Percentiles rank a stretch among this genome's conserved stretches.
Evolutionary conservation across 2,329 filamentous ascomycete species (phyloP).

Genomic region (Colletotrichum cordylinicola): DNA sequence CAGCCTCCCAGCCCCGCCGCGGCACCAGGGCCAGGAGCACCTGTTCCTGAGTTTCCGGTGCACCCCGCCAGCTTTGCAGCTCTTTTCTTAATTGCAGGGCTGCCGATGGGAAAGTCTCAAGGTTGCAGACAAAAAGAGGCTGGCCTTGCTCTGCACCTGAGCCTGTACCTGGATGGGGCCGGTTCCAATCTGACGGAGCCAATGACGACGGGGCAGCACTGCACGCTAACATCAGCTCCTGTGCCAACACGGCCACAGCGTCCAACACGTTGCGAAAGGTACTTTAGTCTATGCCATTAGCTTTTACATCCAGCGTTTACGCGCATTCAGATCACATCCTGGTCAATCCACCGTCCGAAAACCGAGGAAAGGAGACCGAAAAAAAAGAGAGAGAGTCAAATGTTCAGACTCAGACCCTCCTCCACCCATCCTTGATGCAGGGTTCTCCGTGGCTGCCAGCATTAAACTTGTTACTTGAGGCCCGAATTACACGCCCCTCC

Average conservation of each 20-base stretch:
- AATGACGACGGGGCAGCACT: slow-evolving; percentile 8
- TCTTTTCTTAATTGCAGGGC: slow-evolving; percentile 7
- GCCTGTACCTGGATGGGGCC: neutral
- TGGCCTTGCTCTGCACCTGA: neutral
- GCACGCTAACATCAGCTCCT: neutral
- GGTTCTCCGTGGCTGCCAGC: slow-evolving; percentile 13
- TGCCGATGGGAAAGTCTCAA: neutral
- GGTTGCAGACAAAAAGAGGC: neutral
- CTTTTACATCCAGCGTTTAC: neutral
- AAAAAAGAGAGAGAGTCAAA: neutral
- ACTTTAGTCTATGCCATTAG: neutral
- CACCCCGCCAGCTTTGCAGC: neutral
- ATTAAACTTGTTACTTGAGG: slow-evolving; percentile 5
- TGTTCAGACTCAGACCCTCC: neutral
- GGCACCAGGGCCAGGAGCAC: neutral
- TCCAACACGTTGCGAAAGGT: neutral
- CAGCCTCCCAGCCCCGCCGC: slow-evolving; percentile 2
- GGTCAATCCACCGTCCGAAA: neutral
- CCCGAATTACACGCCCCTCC: neutral
- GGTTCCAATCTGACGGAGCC: slow-evolving; percentile 13
- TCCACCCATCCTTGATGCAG: neutral
- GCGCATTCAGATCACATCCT: neutral
- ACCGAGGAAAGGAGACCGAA: neutral
- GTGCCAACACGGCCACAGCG: neutral
- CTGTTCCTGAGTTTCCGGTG: neutral